Conservation (phyloP, 129 eudicot species). For the Saussurea involucrata region DNA sequence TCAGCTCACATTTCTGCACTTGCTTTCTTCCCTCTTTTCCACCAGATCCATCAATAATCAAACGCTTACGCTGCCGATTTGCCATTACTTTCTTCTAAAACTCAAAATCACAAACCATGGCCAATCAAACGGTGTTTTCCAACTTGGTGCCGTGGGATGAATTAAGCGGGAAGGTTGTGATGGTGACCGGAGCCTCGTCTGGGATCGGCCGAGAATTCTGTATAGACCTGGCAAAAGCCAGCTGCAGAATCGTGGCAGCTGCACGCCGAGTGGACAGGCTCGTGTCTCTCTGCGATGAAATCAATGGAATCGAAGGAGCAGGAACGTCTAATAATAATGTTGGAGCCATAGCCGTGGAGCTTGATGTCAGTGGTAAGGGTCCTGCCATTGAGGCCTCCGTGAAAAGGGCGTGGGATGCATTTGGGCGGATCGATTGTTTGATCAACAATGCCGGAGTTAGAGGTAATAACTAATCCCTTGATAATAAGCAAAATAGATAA, state of each 20-base stretch:
- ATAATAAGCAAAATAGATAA: background rate
- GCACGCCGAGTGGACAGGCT: conserved; percentile 72
- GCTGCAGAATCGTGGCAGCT: conserved; percentile 62
- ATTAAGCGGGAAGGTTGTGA: conserved; percentile 52
- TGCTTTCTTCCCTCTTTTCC: too few relatives aligned
- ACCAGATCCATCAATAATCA: background rate
- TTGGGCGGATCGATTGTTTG: conserved; percentile 43
- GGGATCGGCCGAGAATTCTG: conserved; percentile 70
- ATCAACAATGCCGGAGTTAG: conserved; percentile 61
- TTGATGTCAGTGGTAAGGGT: conserved; percentile 24
- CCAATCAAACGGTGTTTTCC: background rate
- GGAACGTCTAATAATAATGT: background rate
- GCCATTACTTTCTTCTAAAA: background rate
- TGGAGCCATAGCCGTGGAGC: conserved; percentile 25
- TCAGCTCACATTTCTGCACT: too few relatives aligned
- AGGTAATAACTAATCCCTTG: conserved; percentile 29
- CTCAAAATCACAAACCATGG: background rate
- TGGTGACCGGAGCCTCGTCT: conserved; percentile 91
- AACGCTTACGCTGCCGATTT: background rate
- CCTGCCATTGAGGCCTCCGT: conserved; percentile 29
- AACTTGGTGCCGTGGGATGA: conserved; percentile 51
- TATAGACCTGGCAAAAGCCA: conserved; percentile 63
- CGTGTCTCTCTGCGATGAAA: conserved; percentile 51
- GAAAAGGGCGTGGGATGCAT: conserved; percentile 29
- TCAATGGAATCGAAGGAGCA: conserved; percentile 19